phyloP scores from a whole-genome alignment of 345 rosid species.

The Melaleuca quinquenervia region DNA sequence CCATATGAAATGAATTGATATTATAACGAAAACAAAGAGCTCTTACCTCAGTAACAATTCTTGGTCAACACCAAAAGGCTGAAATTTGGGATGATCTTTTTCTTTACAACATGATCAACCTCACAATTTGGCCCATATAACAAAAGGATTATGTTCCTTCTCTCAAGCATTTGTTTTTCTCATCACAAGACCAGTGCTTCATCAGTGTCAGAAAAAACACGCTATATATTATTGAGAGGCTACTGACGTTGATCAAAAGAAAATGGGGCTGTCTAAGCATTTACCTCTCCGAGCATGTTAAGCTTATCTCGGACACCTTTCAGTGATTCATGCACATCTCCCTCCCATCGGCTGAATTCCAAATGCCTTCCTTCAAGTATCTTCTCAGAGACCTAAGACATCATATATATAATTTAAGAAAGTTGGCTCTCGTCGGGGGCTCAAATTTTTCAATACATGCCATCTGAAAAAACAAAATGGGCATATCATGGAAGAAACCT shows the following conservation, averaged over 20 bases:
- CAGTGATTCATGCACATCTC: conserved; percentile 43
- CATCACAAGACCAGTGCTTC: conserved; percentile 84
- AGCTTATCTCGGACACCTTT: conserved; percentile 69
- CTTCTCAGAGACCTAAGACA: too few relatives aligned
- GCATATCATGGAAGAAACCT: too few relatives aligned
- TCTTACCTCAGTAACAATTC: neutral
- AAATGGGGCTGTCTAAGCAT: neutral
- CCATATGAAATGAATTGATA: neutral
- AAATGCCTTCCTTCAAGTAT: conserved; percentile 61
- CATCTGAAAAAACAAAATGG: too few relatives aligned
- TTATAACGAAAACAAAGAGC: neutral
- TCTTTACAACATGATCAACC: conserved; percentile 51
- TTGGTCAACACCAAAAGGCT: neutral
- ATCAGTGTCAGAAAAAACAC: neutral
- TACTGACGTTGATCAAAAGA: neutral
- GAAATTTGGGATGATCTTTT: neutral
- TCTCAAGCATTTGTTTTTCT: conserved; percentile 71
- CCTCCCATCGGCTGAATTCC: conserved; percentile 64
- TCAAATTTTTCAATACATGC: too few relatives aligned
- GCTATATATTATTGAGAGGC: neutral
- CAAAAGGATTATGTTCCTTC: conserved; percentile 69
- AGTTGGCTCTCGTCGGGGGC: too few relatives aligned
- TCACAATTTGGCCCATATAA: conserved; percentile 70
- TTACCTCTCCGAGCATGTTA: conserved; percentile 81
- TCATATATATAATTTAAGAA: neutral